A percentile compares a stretch with the other conserved stretches of the same genome.
Evolutionary conservation across 2,329 filamentous ascomycete species (phyloP).

Genomic region (Camptophora hylomeconis): DNA sequence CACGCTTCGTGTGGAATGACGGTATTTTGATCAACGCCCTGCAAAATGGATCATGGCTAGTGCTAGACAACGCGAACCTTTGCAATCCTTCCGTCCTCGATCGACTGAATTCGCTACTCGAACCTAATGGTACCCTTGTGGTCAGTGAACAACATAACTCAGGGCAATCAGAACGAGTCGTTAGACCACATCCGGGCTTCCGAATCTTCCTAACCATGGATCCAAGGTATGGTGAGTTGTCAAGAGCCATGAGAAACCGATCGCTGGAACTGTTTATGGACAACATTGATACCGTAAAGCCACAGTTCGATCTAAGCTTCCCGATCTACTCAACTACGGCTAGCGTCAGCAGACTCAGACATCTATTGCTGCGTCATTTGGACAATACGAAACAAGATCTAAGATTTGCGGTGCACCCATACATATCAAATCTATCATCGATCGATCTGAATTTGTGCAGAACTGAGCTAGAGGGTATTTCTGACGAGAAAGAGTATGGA

Average conservation of each 20-base stretch:
- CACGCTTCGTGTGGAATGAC: slow-evolving; percentile 80
- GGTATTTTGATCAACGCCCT: slow-evolving; percentile 82
- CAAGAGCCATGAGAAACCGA: slow-evolving; percentile 90
- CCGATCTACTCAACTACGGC: too few relatives aligned
- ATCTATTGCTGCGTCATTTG: too few relatives aligned
- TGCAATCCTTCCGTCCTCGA: slow-evolving; percentile 93
- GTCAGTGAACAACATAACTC: slow-evolving; percentile 86
- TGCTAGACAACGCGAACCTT: slow-evolving; percentile 93
- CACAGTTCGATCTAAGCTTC: too few relatives aligned
- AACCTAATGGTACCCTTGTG: slow-evolving; percentile 74
- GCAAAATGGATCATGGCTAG: slow-evolving; percentile 76
- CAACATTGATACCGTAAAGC: too few relatives aligned
- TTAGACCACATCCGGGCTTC: slow-evolving; percentile 75
- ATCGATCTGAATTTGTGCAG: too few relatives aligned
- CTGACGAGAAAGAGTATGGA: too few relatives aligned
- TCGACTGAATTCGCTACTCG: slow-evolving; percentile 82
- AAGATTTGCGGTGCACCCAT: too few relatives aligned
- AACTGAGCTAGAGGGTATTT: too few relatives aligned
- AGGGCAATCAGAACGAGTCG: slow-evolving; percentile 59
- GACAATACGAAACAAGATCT: too few relatives aligned
- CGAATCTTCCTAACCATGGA: slow-evolving; percentile 91
- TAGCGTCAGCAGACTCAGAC: too few relatives aligned
- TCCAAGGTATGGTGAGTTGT: slow-evolving; percentile 81
- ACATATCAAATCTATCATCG: too few relatives aligned
- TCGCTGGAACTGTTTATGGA: slow-evolving; percentile 78